Base-by-base conservation (phyloP, 1,284 basidiomycete species). In the Laetiporus sulphureus region DNA sequence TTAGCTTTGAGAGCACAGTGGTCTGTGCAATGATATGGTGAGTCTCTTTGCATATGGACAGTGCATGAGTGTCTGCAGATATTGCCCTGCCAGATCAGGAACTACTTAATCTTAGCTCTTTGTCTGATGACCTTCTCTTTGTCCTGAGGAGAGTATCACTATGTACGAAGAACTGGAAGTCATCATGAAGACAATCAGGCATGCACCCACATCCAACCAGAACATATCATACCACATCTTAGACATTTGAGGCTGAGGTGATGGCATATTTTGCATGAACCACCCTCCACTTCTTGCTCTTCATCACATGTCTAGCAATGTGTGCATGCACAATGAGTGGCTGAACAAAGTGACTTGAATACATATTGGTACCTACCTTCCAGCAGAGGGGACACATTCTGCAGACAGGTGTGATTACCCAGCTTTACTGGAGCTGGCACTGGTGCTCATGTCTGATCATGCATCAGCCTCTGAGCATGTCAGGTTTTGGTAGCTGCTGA, bases 131-230 rank as follows among this genome's bases (percentile, higher is more conserved):
- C 83, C n/a, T 76, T 76, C 51, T 80, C 77, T 62, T 89, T 89
- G 60, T 89, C 84, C 85, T 89, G 47, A 31, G 32, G 39, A 39
- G 48, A 35, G 54, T 38, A 53, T n/a, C n/a, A n/a, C n/a, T n/a
- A n/a, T n/a, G n/a, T n/a, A 43, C 44, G 41, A 42, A 35, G 36
- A 32, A 11, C 25, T 11, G 32, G 35, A 41, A 33, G 36, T 29
- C 12, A 20, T 32, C 20, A 29, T 37, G 23, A 25, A 40, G 42
- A 41, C 35, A 48, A 27, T 29, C 27, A 25, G 21, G 27, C 11
- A 72, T 82, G 63, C 53, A 87, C 85, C 51, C 83, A 66, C 84
- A 88, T 86, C 85, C 84, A 88, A 46, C 86, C 84, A 15, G 84
- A 85, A 40, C 85, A 73, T 56, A 75, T 82, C 12, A 78, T 67